Percentiles rank a stretch among this genome's conserved stretches.
Evolutionary conservation across 768 basidiomycete species (phyloP).

Genomic region (Kwoniella sp.): DNA sequence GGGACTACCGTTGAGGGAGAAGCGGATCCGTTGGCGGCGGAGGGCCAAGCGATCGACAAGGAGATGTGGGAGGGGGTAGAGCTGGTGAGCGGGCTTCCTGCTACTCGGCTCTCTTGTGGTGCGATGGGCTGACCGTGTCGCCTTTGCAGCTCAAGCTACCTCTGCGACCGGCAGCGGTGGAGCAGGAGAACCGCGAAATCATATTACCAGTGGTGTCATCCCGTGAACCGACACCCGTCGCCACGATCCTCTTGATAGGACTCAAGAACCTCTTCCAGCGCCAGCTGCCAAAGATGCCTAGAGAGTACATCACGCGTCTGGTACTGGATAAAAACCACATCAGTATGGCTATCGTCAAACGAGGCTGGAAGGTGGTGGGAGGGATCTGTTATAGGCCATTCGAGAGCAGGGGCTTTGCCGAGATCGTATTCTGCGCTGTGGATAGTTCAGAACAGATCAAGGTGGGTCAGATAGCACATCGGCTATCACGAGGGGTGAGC

Average conservation of each 20-base stretch:
- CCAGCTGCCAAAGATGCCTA: slow-evolving; percentile 97
- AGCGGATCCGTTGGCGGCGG: slow-evolving; percentile 12
- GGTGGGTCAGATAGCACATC: slow-evolving; percentile 54
- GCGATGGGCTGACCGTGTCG: not conserved
- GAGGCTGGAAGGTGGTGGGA: slow-evolving; percentile 90
- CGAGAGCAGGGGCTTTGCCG: slow-evolving; percentile 87
- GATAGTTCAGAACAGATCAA: slow-evolving; percentile 96
- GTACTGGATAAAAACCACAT: slow-evolving; percentile 92
- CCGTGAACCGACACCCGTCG: slow-evolving; percentile 64
- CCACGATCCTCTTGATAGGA: slow-evolving; percentile 82
- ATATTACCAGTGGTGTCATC: slow-evolving; percentile 79
- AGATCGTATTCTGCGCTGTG: slow-evolving; percentile 98
- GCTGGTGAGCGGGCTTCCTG: slow-evolving; percentile 51
- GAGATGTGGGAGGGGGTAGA: slow-evolving; percentile 48
- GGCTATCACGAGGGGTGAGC: not conserved
- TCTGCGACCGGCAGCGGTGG: slow-evolving; percentile 74
- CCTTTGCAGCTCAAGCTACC: slow-evolving; percentile 48
- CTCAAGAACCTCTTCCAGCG: slow-evolving; percentile 95
- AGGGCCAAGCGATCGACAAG: slow-evolving; percentile 15
- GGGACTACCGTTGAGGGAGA: slow-evolving; percentile 68
- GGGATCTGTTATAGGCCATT: slow-evolving; percentile 97
- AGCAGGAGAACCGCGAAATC: slow-evolving; percentile 77
- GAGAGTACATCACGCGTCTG: slow-evolving; percentile 93
- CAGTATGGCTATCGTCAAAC: slow-evolving; percentile 87
- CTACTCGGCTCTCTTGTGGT: slow-evolving; percentile 29